Base-by-base conservation (phyloP, 371 early-diverging fungal genomes). In the Apophysomyces elegans region DNA sequence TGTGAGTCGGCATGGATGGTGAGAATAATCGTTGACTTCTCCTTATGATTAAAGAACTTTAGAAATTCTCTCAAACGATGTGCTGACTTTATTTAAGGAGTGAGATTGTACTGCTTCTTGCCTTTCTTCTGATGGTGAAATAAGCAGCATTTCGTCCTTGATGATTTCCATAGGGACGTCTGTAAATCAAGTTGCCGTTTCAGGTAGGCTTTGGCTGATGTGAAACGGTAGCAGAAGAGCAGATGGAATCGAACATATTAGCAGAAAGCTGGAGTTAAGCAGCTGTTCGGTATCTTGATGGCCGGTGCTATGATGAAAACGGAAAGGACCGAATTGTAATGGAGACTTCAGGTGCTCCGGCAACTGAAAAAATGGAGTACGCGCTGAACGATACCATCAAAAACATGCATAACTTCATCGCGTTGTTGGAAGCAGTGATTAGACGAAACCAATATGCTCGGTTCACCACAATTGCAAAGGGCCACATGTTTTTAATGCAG, bases 361-460 rank as follows among this genome's bases (percentile, higher is more conserved):
- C 26, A 26, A 26, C 26, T 1, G 26, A 39, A 38, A 37, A 59
- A 39, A 59, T 38, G 39, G 37, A 38, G 18, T 44, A 59, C 59
- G 39, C 39, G 39, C 43, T 59, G 59, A 59, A 59, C n/a, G 11
- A 59, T n/a, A 43, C 41, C 43, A 59, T 59, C 59, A 59, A 59
- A n/a, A 41, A 59, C 59, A 59, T 59, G 59, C 37, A 59, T 41
- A 59, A 38, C 26, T 38, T 16, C 41, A 59, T 59, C 39, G 41
- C 41, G 38, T 58, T 58, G 37, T 18, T 58, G 37, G 18, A 18
- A 18, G 18, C 18, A 18, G 18, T 18, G 18, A 18, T 18, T 0
- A 18, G 18, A 18, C 18, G 18, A 18, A 18, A 18, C 18, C 18
- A 18, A 18, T 18, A 18, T 58, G 58, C 58, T 16, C 18, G 37